phyloP scores from a whole-genome alignment of 345 rosid genomes.

The Raphanus sativus region DNA sequence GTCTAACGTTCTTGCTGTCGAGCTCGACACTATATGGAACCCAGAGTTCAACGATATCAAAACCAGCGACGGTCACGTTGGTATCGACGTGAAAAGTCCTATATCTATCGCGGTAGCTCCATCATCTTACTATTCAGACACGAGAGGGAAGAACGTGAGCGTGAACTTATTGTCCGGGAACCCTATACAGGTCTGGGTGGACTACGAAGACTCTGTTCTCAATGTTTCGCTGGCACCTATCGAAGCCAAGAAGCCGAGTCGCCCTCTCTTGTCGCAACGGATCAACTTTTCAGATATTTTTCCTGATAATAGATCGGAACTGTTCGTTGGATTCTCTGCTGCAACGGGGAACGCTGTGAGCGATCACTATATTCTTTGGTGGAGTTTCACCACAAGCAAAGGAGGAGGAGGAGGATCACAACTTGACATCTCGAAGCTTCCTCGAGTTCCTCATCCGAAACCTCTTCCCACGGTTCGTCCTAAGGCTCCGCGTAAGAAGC shows the following conservation, averaged over 20 bases:
- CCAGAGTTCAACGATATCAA: slow-evolving; percentile 47
- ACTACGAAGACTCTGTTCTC: slow-evolving; percentile 49
- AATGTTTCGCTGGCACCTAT: slow-evolving; percentile 52
- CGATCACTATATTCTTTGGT: slow-evolving; percentile 55
- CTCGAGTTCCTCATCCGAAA: slow-evolving; percentile 43
- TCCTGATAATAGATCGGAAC: slow-evolving; percentile 25
- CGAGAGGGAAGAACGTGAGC: slow-evolving; percentile 17
- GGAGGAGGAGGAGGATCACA: slow-evolving; percentile 21
- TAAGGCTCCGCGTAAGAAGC: slow-evolving; percentile 11
- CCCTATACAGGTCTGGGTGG: slow-evolving; percentile 63
- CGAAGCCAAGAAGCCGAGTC: slow-evolving; percentile 37
- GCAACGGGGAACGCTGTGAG: slow-evolving; percentile 45
- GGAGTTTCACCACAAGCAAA: slow-evolving; percentile 60
- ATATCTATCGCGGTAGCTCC: slow-evolving; percentile 39
- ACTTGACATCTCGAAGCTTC: slow-evolving; percentile 52
- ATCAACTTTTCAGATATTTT: slow-evolving; percentile 45
- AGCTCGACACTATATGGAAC: slow-evolving; percentile 55
- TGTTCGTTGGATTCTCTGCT: slow-evolving; percentile 68
- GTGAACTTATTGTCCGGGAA: slow-evolving; percentile 43
- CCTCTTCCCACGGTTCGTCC: not conserved
- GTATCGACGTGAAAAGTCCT: slow-evolving; percentile 54
- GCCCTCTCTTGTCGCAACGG: slow-evolving; percentile 51
- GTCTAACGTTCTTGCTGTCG: slow-evolving; percentile 51
- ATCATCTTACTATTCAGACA: slow-evolving; percentile 43
- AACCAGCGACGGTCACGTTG: slow-evolving; percentile 46